Conservation (phyloP, 2,329 filamentous ascomycete species). For the Microcyclosporella mali region DNA sequence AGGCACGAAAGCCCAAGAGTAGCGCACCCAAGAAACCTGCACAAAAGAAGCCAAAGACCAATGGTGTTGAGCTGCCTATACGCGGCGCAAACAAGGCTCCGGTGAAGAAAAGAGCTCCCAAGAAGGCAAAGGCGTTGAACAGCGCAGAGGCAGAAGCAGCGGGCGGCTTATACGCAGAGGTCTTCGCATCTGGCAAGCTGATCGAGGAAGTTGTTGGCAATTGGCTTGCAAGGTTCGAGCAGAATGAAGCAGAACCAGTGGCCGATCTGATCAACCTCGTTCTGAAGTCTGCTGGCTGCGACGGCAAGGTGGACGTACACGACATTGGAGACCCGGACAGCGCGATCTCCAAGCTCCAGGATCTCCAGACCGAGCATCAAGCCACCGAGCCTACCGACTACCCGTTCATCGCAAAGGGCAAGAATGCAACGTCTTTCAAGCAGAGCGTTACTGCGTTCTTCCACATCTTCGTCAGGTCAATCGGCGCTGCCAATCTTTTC, state of each 20-base stretch:
- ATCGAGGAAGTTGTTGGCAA: constrained; percentile 52
- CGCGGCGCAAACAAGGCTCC: constrained; percentile 41
- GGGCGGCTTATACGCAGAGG: constrained; percentile 55
- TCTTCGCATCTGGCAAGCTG: constrained; percentile 52
- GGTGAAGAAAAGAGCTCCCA: constrained; percentile 39
- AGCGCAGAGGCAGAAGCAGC: constrained; percentile 48
- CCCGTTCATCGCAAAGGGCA: constrained; percentile 77
- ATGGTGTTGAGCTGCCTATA: constrained; percentile 51
- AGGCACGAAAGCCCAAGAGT: constrained; percentile 26
- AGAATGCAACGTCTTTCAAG: constrained; percentile 67
- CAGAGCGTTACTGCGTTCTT: constrained; percentile 74
- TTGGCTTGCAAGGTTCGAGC: constrained; percentile 53
- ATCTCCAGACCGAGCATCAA: constrained; percentile 85
- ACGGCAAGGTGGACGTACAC: constrained; percentile 68
- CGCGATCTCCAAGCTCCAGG: constrained; percentile 66
- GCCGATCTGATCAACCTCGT: constrained; percentile 58
- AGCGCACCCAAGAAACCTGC: constrained; percentile 34
- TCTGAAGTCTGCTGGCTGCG: constrained; percentile 68
- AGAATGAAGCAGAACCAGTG: constrained; percentile 50
- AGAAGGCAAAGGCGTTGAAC: constrained; percentile 48
- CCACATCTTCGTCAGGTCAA: constrained; percentile 63
- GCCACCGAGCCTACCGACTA: constrained; percentile 72
- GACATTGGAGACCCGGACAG: constrained; percentile 90
- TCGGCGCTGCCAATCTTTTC: constrained; percentile 75
- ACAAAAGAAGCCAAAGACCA: constrained; percentile 52